phyloP scores from a whole-genome alignment of 192 early-diverging fungal species.

The Coemansia pectinata region DNA sequence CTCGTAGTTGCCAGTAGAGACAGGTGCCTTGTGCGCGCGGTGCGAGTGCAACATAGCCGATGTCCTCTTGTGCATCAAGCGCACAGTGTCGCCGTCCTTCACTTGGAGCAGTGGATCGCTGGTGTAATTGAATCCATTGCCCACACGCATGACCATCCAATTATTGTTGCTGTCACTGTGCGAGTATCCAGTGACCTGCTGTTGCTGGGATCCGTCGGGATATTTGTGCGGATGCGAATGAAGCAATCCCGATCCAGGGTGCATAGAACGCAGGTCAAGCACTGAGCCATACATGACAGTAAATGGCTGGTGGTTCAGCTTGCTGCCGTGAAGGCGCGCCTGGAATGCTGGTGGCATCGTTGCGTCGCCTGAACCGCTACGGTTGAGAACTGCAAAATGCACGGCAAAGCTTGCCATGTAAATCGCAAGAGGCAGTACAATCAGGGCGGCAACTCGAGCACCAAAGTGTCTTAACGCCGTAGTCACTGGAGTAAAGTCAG shows the following conservation, averaged over 20 bases:
- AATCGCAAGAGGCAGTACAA: constrained; percentile 73
- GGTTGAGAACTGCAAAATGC: constrained; percentile 81
- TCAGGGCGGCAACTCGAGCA: constrained; percentile 80
- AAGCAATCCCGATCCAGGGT: constrained; percentile 47
- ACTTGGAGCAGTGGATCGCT: constrained; percentile 57
- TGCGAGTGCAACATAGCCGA: constrained; percentile 62
- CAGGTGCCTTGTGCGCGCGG: constrained; percentile 58
- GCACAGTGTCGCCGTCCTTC: constrained; percentile 74
- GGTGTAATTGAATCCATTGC: constrained; percentile 39
- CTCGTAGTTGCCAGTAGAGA: constrained; percentile 68
- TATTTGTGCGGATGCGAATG: constrained; percentile 68
- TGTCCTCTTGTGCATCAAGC: constrained; percentile 69
- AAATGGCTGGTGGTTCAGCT: constrained; percentile 50
- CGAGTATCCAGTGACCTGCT: constrained; percentile 88
- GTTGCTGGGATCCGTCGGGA: constrained; percentile 66
- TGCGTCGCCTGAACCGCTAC: constrained; percentile 85
- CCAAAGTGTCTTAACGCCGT: constrained; percentile 62
- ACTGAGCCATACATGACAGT: constrained; percentile 25
- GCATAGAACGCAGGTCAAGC: constrained; percentile 30
- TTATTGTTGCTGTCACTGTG: constrained; percentile 76
- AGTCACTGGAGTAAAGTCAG: constrained; percentile 56
- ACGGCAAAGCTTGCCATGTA: constrained; percentile 89
- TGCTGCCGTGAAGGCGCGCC: constrained; percentile 73
- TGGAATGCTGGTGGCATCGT: constrained; percentile 92
- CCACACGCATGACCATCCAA: constrained; percentile 52